phyloP scores from a whole-genome alignment of 805 yeast genomes.

The Zygoascus biomembranicola region DNA sequence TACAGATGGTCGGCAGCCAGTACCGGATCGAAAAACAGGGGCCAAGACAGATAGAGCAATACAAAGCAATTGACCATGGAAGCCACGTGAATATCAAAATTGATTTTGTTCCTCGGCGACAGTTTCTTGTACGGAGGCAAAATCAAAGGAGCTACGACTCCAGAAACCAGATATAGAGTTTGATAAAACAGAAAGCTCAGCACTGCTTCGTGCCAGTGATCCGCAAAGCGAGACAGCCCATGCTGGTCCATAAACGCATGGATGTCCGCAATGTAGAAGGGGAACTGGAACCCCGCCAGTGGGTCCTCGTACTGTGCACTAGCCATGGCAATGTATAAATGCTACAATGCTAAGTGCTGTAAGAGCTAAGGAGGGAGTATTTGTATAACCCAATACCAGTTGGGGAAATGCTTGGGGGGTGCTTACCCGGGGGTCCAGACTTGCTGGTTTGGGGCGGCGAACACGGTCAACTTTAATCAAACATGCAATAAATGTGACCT shows the following conservation, averaged over 20 bases:
- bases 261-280: slow-evolving; percentile 1
- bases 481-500: too few species aligned
- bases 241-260: not conserved
- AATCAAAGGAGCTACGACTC: slow-evolving; percentile 38
- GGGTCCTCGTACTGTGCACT: slow-evolving; percentile 12
- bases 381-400: not conserved
- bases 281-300: slow-evolving; percentile 7
- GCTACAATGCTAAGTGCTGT: too few species aligned
- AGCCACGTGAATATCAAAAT: slow-evolving; percentile 87
- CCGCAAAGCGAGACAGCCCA: slow-evolving; percentile 25
- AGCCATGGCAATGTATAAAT: not conserved
- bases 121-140: slow-evolving; percentile 45
- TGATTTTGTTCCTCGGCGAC: slow-evolving; percentile 42
- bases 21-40: slow-evolving; percentile 53
- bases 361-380: too few species aligned
- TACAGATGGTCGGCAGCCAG: slow-evolving; percentile 44
- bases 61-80: slow-evolving; percentile 76
- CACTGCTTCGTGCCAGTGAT: slow-evolving; percentile 58
- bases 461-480: too few species aligned
- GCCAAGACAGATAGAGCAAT: slow-evolving; percentile 51
- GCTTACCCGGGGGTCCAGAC: too few species aligned
- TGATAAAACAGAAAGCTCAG: slow-evolving; percentile 55
- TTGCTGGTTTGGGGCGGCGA: too few species aligned
- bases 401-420: not conserved
- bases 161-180: slow-evolving; percentile 43